A percentile compares a stretch with the other conserved stretches of the same genome.
Evolutionary conservation across 2,329 filamentous ascomycete species (phyloP).

Genomic region (Fusarium heterosporum): DNA sequence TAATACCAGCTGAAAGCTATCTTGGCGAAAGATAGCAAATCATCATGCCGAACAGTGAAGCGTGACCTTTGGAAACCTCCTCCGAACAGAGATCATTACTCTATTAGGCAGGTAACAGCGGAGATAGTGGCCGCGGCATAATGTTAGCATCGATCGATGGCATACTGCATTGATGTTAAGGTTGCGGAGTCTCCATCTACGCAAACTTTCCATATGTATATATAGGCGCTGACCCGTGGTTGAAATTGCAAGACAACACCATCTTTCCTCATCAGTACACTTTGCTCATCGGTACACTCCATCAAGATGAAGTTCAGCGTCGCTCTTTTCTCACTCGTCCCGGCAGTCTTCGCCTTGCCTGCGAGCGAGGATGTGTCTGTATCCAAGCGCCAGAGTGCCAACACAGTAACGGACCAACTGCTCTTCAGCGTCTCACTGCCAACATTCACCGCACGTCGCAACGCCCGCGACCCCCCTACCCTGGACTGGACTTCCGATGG

Average conservation of each 20-base stretch:
- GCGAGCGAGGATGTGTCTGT: constrained; percentile 14
- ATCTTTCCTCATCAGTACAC: background rate
- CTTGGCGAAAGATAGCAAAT: constrained; percentile 24
- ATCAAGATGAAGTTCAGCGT: constrained; percentile 50
- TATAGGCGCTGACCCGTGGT: constrained; percentile 6
- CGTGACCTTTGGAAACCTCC: constrained; percentile 18
- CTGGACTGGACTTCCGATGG: constrained; percentile 58
- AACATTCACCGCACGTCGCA: constrained; percentile 56
- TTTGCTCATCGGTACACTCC: background rate
- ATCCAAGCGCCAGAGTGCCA: constrained; percentile 40
- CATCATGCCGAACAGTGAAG: constrained; percentile 3
- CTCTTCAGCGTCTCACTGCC: constrained; percentile 59
- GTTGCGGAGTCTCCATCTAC: background rate
- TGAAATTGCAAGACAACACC: background rate
- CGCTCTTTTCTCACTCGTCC: constrained; percentile 40
- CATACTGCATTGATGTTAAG: background rate
- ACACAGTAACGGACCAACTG: constrained; percentile 58
- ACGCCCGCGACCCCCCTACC: constrained; percentile 53
- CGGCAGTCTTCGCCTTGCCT: constrained; percentile 44
- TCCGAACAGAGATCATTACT: constrained; percentile 30
- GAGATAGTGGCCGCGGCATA: background rate
- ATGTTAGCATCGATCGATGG: background rate
- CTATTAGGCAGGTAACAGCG: constrained; percentile 28
- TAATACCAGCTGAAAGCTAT: background rate
- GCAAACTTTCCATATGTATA: constrained; percentile 6